A percentile compares a stretch with the other conserved stretches of the same genome.
Conservation (phyloP, 352 stramenopile species). For the Globisporangium heterothallicum region DNA sequence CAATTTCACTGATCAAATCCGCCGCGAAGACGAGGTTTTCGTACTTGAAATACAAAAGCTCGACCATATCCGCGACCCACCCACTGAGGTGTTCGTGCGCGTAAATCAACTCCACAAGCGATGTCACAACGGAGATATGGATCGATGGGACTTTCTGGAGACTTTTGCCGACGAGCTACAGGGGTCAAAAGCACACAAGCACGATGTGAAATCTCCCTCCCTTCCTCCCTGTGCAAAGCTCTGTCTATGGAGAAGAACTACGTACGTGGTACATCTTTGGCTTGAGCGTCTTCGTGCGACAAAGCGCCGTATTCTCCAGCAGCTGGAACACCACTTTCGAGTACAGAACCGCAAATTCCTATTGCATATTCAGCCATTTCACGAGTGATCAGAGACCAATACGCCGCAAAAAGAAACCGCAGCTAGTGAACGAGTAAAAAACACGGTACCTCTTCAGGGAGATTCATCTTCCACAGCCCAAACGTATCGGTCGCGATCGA, state of each 20-base stretch:
- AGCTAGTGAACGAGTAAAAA: not conserved
- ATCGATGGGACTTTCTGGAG: conserved; percentile 59
- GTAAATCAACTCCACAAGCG: conserved; percentile 69
- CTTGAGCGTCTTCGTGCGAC: conserved; percentile 55
- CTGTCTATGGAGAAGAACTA: no score
- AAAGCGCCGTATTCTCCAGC: conserved; percentile 57
- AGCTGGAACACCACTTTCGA: conserved; percentile 64
- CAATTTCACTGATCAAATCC: conserved; percentile 73
- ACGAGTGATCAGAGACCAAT: no score
- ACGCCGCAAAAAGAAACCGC: no score
- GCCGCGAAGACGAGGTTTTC: conserved; percentile 56
- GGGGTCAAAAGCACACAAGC: no score
- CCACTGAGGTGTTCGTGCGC: conserved; percentile 63
- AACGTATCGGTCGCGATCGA: conserved; percentile 64
- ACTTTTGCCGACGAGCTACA: conserved; percentile 52
- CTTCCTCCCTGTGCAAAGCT: no score
- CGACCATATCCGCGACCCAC: conserved; percentile 52
- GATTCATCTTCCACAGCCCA: conserved; percentile 71
- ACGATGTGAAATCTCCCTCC: no score
- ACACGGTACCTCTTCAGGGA: conserved; percentile 69
- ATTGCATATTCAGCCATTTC: not conserved
- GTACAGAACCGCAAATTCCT: conserved; percentile 77
- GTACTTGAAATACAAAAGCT: conserved; percentile 57
- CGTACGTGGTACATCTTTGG: conserved; percentile 64
- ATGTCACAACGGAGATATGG: conserved; percentile 62